Conservation (phyloP, 441 rosid genomes). For the Omphalea diandra region DNA sequence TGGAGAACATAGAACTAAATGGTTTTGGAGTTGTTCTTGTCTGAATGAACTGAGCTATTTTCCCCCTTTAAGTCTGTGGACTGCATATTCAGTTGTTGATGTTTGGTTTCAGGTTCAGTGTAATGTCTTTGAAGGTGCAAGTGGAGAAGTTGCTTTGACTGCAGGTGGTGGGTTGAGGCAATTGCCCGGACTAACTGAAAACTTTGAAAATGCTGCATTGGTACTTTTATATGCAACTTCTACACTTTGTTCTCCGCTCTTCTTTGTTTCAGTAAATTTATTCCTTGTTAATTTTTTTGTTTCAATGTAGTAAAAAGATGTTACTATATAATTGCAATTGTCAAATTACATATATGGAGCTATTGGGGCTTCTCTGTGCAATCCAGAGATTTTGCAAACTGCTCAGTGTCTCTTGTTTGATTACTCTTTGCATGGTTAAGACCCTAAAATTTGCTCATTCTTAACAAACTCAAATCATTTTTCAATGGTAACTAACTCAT, state of each 20-base stretch:
- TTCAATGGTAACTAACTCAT: background rate
- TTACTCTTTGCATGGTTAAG: background rate
- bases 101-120: constrained; percentile 71
- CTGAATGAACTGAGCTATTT: background rate
- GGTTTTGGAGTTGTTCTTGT: background rate
- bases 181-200: constrained; percentile 72
- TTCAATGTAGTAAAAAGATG: background rate
- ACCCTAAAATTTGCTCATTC: background rate
- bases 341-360: background rate
- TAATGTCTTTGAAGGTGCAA: constrained; percentile 86
- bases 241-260: background rate
- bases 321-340: background rate
- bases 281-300: background rate
- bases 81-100: constrained; percentile 23
- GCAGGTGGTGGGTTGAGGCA: constrained; percentile 92
- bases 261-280: background rate
- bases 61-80: background rate
- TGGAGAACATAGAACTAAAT: background rate
- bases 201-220: constrained; percentile 90
- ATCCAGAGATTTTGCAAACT: background rate
- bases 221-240: constrained; percentile 36
- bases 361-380: background rate
- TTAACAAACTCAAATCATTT: background rate
- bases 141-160: constrained; percentile 83
- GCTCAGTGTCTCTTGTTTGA: background rate